These are phyloP conservation scores for Barnettozyma salicaria DNA, from an alignment of 805 yeast species.

Conservation along the genomic window DNA sequence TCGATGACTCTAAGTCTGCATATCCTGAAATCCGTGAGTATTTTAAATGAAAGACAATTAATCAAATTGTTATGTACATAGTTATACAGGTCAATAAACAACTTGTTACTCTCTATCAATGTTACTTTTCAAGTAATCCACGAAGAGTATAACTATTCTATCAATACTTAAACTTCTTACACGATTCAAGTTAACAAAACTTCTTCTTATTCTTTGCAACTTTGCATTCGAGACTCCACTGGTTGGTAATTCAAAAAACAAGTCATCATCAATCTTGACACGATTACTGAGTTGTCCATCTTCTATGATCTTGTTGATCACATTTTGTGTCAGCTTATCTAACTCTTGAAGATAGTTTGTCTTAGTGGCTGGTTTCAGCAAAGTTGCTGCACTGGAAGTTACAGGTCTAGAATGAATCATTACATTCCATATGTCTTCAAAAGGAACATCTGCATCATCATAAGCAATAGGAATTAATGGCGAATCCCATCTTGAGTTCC, in stretches of 20 bases:
- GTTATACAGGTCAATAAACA: neutral
- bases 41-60: neutral
- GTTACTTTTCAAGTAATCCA: constrained; percentile 68
- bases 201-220: constrained; percentile 76
- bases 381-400: constrained; percentile 80
- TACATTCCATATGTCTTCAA: constrained; percentile 62
- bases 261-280: constrained; percentile 36
- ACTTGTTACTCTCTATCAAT: constrained; percentile 22
- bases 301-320: constrained; percentile 56
- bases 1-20: constrained; percentile 12
- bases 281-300: constrained; percentile 46
- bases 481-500: constrained; percentile 85
- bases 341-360: constrained; percentile 72
- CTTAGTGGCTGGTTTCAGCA: constrained; percentile 72
- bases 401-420: constrained; percentile 49
- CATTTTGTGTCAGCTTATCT: constrained; percentile 62
- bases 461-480: constrained; percentile 70
- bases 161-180: constrained; percentile 67
- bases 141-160: constrained; percentile 66
- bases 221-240: constrained; percentile 62
- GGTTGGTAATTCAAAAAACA: constrained; percentile 57
- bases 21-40: constrained; percentile 12
- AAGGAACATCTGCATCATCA: constrained; percentile 49
- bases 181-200: constrained; percentile 74
- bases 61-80: no score